phyloP scores from a whole-genome alignment of 306 rosid species.

The Lagenaria siceraria region DNA sequence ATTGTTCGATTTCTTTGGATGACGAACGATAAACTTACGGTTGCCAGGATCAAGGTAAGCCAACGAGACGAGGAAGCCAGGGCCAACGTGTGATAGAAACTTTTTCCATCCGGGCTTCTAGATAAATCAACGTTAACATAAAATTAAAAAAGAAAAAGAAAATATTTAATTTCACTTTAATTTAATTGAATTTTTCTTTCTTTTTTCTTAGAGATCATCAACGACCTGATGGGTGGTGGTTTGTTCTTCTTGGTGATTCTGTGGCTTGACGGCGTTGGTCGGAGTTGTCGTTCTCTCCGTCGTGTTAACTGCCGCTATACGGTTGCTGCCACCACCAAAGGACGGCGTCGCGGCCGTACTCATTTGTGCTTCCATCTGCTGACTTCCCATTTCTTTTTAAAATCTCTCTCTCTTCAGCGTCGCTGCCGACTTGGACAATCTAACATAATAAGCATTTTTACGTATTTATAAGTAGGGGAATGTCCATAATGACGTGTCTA shows the following conservation, averaged over 20 bases:
- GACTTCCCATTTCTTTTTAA: background rate
- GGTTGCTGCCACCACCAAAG: conserved; percentile 17
- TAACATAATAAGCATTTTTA: background rate
- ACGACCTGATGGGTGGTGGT: conserved; percentile 21
- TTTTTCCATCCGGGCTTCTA: conserved; percentile 63
- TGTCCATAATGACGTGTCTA: too few species aligned
- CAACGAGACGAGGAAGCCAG: conserved; percentile 78
- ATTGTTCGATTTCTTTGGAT: too few species aligned
- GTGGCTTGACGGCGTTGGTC: background rate
- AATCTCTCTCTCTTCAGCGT: background rate
- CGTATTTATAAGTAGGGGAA: background rate
- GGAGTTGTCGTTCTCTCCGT: background rate
- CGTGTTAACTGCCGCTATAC: conserved; percentile 22
- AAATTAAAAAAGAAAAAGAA: background rate
- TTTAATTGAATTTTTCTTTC: too few species aligned
- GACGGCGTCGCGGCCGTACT: background rate
- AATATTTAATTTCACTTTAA: background rate
- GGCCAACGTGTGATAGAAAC: conserved; percentile 53
- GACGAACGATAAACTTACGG: conserved; percentile 14
- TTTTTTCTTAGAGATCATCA: background rate
- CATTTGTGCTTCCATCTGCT: background rate
- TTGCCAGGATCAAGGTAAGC: conserved; percentile 96
- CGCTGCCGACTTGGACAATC: background rate
- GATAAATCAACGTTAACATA: background rate
- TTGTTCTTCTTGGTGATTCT: background rate